Evolutionary conservation across 192 early-diverging fungal species (phyloP), one percentile per base, ranked within the genome.

Genomic region (Umbelopsis ramanniana): DNA sequence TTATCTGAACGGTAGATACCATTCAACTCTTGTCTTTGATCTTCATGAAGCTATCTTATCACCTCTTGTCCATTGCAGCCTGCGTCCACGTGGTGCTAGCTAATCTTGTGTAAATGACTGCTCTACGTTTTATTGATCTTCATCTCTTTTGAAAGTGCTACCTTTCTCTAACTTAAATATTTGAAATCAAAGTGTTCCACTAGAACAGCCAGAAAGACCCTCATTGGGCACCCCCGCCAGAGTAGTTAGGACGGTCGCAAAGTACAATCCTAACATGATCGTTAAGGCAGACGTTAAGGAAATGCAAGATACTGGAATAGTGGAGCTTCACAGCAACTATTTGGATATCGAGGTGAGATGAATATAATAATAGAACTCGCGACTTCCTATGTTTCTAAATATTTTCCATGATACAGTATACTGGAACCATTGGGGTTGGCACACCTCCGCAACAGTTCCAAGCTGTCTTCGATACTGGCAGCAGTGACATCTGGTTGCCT

Each of bases 401-500:
- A 37, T 21, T 38, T 35, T 26, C 29, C 29, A 68, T 15, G 12
- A 26, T 37, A 22, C 12, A 86, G 85, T 86, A 81, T 40, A 46
- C 78, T 46, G 91, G 88, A 23, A 70, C 83, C 0, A 82, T 93
- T 24, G 82, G 83, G 7, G 70, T 93, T 6, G 92, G 92, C 55
- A 88, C 88, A 7, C 92, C 92, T 10, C 80, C 85, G 15, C 90
- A 90, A 66, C 72, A 72, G 23, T 92, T 92, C 54, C 84, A 86
- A 17, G 76, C 92, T 67, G 87, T 85, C 33, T 90, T 93, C 68
- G 92, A 93, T 67, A 93, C 92, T 0, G 92, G 92, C 8, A 90
- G 89, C n/a, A 81, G 86, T 26, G 89, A 91, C 77, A 74, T 93
- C 46, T 93, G 92, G 90, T 52, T 87, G 17, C 77, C 85, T 12